Evolutionary conservation across 176 grass and related monocot species (phyloP), one percentile per base, ranked within the genome.

Genomic region (Paspalum vaginatum): DNA sequence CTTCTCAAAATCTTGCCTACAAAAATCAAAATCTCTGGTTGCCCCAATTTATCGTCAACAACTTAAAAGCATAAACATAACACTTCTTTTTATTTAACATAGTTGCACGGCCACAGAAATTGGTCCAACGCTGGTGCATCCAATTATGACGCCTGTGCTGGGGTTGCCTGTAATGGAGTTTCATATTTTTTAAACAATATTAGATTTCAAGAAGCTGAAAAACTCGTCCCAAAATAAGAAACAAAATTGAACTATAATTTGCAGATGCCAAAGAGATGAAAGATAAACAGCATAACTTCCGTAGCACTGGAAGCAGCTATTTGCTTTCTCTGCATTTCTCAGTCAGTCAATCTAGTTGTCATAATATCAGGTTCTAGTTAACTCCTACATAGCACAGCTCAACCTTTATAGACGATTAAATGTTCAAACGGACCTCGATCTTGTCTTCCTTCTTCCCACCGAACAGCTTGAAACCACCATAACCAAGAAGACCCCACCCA

Each of bases 371-470:
- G 17, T 38, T 24, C 46, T 65, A 78, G 8, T 41, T 7, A 53
- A 42, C 18, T 67, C 48, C 25, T 42, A 39, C 9, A 63, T 12
- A 74, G 4, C 1, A 48, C 6, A 63, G 57, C 6, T 18, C 6
- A 68, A 25, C 13, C 3, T 40, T 27, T 21, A 54, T 22, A 52
- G 24, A 54, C 11, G 16, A 51, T 24, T 54, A 43, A 57, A 81
- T 41, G 61, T 65, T 9, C 38, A 83, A 42, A 62, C 73, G 24
- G 86, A 92, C 90, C 90, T 96, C 90, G 25, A 45, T 48, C 32
- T 91, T 86, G 5, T 59, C 61, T 64, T 96, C 78, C 49, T 89
- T 91, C 49, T 88, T 92, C 5, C 89, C 88, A 9, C 90, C 77
- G 24, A 89, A 82, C 46, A 75, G 0, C 58, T 76, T 97, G 3